Evolutionary conservation across 148 eudicot species (phyloP).

Genomic region (Rhododendron williamsianum): DNA sequence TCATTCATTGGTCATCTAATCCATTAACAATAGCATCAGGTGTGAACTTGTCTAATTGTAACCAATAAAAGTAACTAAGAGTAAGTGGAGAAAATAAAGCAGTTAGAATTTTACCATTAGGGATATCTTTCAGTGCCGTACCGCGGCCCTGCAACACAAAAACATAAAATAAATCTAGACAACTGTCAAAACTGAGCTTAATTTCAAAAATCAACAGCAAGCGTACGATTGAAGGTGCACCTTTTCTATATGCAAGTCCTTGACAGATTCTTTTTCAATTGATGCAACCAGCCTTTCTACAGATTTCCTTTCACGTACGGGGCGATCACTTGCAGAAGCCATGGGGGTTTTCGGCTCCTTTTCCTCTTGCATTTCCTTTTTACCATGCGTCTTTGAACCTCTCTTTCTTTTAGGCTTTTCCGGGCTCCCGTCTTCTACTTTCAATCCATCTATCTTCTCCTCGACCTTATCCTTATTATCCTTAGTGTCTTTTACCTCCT

Average conservation of each 20-base stretch:
- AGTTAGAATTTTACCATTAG: constrained; percentile 58
- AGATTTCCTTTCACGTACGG: constrained; percentile 87
- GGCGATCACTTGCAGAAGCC: constrained; percentile 51
- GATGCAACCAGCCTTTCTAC: constrained; percentile 93
- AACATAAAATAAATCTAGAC: constrained; percentile 4
- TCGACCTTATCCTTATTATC: constrained; percentile 1
- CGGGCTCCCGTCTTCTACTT: constrained; percentile 14
- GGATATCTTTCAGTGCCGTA: constrained; percentile 82
- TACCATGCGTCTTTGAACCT: constrained; percentile 25
- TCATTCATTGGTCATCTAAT: neutral
- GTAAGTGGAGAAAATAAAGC: neutral
- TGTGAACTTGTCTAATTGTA: neutral
- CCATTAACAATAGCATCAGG: neutral
- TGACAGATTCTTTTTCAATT: constrained; percentile 61
- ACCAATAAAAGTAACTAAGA: neutral
- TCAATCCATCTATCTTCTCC: constrained; percentile 13
- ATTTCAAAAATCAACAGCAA: neutral
- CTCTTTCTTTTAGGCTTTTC: constrained; percentile 19
- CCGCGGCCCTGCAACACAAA: constrained; percentile 80
- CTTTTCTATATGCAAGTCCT: constrained; percentile 71
- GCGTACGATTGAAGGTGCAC: constrained; percentile 21
- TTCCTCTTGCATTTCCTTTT: constrained; percentile 26
- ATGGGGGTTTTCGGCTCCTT: constrained; percentile 61
- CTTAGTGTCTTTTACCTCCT: constrained; percentile 17
- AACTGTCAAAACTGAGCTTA: neutral